Evolutionary conservation across 768 basidiomycete genomes (phyloP).

Genomic region (Strobilomyces echinocephalus): DNA sequence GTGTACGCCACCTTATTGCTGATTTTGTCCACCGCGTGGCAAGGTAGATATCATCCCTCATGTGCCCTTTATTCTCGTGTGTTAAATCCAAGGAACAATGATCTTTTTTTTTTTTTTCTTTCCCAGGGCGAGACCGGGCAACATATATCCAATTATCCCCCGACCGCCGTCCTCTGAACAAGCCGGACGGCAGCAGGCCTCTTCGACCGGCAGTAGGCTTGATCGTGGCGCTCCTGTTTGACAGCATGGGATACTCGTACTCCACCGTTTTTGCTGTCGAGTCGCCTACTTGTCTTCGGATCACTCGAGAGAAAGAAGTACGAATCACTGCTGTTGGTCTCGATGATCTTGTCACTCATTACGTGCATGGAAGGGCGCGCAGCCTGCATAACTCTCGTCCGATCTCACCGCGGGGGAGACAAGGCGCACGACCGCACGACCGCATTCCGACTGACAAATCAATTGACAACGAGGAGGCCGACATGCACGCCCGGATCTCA

Average conservation of each 20-base stretch:
- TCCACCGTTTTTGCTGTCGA: not conserved
- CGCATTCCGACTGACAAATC: not conserved
- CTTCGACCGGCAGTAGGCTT: not conserved
- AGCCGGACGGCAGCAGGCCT: not conserved
- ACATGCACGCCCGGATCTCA: constrained; percentile 1
- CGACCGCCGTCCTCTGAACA: not conserved
- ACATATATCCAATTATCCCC: not conserved
- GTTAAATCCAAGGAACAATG: not conserved
- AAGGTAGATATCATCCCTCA: not conserved
- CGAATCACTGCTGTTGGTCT: not conserved
- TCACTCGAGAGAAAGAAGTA: constrained; percentile 7
- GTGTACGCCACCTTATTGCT: too few relatives aligned
- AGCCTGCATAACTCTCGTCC: not conserved
- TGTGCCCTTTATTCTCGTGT: not conserved
- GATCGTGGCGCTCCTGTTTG: constrained; percentile 13
- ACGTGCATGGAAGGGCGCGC: not conserved
- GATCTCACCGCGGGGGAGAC: not conserved
- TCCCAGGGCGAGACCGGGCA: not conserved
- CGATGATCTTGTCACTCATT: constrained; percentile 3
- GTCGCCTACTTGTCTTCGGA: constrained; percentile 5
- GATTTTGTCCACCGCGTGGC: not conserved
- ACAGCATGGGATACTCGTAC: constrained; percentile 1
- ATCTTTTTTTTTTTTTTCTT: not conserved
- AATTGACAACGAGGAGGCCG: not conserved
- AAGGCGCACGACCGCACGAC: not conserved